Base-by-base conservation (phyloP, 805 yeast species). In the Metschnikowia anglica region DNA sequence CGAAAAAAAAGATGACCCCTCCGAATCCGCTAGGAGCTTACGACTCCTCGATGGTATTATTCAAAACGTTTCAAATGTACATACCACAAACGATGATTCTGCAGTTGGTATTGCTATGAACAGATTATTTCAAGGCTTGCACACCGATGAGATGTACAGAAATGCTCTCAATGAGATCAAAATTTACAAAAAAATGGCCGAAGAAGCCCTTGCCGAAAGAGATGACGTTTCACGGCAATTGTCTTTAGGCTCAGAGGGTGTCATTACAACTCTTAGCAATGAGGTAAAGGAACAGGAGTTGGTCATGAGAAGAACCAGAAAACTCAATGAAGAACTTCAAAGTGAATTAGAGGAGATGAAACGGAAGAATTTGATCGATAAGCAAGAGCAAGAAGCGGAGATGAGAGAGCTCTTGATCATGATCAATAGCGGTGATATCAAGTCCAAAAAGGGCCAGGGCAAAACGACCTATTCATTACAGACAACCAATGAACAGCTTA, bases 101-200 rank as follows among this genome's bases (percentile, higher is more conserved):
- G 58, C 87, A 12, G 73, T 88, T 50, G 86, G 84, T 40, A 79
- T 85, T 36, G 87, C 95, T 1, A 81, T 90, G 26, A 88, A 86
- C 55, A 72, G 80, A 42, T 68, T 91, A 34, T 72, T 80, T 45
- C 81, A 88, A 32, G 75, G 85, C 20, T 72, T 90, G 56, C 81
- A 82, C 52, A 86, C 96, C 0, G 97, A 91, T 60, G 95, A 88
- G 41, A 82, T 83, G 64, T 95, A 95, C 10, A 72, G 81, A 39
- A 74, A 85, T 46, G 95, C 96, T 4, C 45, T 64, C 31, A 61
- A 57, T 17, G 61, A 56, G 35, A 51, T 48, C 23, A 54, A 52
- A 25, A 39, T 35, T 20, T 54, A 44, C 33, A 53, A 54, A 50
- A 52, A 52, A 43, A 41, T 56, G 24, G 63, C 64, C 3, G 62